Base-by-base conservation (phyloP, 2,329 filamentous ascomycete species). In the Diplodia sapinea region DNA sequence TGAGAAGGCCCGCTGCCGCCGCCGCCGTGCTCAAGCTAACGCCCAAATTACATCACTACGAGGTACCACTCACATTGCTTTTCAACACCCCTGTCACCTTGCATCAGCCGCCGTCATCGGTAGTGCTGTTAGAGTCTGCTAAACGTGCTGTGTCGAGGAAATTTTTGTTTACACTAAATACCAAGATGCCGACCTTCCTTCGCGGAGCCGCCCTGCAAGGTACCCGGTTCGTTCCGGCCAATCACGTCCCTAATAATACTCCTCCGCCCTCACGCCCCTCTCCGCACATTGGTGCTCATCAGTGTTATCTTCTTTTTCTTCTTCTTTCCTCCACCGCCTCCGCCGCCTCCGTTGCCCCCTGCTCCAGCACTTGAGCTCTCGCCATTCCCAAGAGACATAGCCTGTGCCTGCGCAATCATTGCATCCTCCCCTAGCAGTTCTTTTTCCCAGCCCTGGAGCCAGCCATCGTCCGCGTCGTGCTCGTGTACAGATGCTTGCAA, bases 391-490 rank as follows among this genome's bases (percentile, higher is more conserved):
- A 79, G 55, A 4, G 78, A 79, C 71, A 79, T 69, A 4, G 77
- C 75, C 68, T 83, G 81, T 7, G 83, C 81, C 68, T 84, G 82
- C 4, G 83, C 83, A 15, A 86, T 78, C 56, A 86, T 71, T 55
- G 81, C 78, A 65, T 86, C 82, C 61, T 87, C 90, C 26, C 20
- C 20, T 66, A 88, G 82, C 17, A 96, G 76, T 67, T 97, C 87
- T 68, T 90, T 89, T 73, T 96, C 92, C 89, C 89, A 92, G 1
- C 89, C 92, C 72, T 91, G 89, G 17, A 94, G 82, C 94, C 94
- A 97, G 0, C 94, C 94, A 76, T 97, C 94, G 70, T 93, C 88
- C 2, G 78, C 80, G 7, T 78, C 73, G 66, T 79, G 73, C 49
- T 80, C 78, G 3, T 79, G 78, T 33, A 80, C 76, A 12, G 79